phyloP scores from a whole-genome alignment of 805 yeast genomes.

The Candida verbasci region DNA sequence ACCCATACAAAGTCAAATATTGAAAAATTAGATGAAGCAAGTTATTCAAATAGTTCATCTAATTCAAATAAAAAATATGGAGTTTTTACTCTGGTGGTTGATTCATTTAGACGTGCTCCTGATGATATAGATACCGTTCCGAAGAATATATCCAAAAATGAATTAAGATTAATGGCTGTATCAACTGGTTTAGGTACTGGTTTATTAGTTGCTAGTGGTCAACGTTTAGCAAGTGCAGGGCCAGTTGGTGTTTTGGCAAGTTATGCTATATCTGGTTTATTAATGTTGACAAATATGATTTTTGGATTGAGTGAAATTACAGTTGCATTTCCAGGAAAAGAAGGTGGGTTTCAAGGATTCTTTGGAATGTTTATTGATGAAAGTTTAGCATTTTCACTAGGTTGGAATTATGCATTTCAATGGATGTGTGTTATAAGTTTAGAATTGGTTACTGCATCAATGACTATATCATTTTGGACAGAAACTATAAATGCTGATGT shows the following conservation, averaged over 20 bases:
- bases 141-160: constrained; percentile 19
- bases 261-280: constrained; percentile 30
- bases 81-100: constrained; percentile 11
- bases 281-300: constrained; percentile 31
- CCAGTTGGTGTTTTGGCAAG: constrained; percentile 31
- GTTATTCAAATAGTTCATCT: constrained; percentile 4
- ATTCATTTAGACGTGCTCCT: constrained; percentile 26
- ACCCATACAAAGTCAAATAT: neutral
- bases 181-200: constrained; percentile 42
- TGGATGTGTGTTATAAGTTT: constrained; percentile 61
- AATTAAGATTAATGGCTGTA: constrained; percentile 25
- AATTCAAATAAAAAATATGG: constrained; percentile 1
- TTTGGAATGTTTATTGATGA: constrained; percentile 39
- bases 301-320: constrained; percentile 47
- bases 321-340: constrained; percentile 49
- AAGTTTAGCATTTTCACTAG: constrained; percentile 33
- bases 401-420: constrained; percentile 50
- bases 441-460: constrained; percentile 60
- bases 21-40: constrained; percentile 7
- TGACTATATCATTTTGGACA: constrained; percentile 58
- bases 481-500: constrained; percentile 47
- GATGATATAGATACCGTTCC: constrained; percentile 7
- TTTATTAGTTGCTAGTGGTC: constrained; percentile 37
- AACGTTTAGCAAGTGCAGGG: constrained; percentile 32
- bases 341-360: constrained; percentile 62